Evolutionary conservation across 768 basidiomycete genomes (phyloP).

Genomic region (Strobilomyces confusus): DNA sequence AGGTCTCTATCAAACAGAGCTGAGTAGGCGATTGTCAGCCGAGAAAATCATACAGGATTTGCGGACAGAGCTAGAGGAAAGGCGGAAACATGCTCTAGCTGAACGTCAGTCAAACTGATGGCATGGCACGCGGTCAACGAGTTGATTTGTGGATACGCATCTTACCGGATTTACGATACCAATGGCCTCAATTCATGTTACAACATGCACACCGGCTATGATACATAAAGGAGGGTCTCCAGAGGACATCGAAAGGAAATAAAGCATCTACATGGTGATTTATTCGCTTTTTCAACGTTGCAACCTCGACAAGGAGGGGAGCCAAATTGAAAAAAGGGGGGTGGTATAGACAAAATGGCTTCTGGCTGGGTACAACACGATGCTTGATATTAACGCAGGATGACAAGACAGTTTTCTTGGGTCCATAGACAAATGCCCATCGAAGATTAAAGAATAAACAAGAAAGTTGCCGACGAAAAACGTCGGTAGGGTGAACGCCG

Average conservation of each 20-base stretch:
- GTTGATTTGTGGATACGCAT: background rate
- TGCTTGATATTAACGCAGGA: slow-evolving; percentile 25
- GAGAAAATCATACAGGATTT: slow-evolving; percentile 25
- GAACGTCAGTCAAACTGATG: background rate
- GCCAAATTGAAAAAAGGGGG: slow-evolving; percentile 6
- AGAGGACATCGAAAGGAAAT: slow-evolving; percentile 16
- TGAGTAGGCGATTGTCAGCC: slow-evolving; percentile 28
- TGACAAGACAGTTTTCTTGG: slow-evolving; percentile 16
- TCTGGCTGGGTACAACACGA: slow-evolving; percentile 24
- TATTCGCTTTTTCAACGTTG: slow-evolving; percentile 6
- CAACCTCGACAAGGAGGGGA: background rate
- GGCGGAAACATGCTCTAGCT: background rate
- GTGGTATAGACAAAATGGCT: slow-evolving; percentile 24
- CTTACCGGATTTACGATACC: background rate
- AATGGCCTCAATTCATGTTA: background rate
- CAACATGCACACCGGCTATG: slow-evolving; percentile 9
- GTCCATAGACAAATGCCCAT: slow-evolving; percentile 17
- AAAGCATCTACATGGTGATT: slow-evolving; percentile 19
- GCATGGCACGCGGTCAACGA: background rate
- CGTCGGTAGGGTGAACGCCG: background rate
- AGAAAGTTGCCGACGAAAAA: slow-evolving; percentile 10
- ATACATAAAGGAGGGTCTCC: slow-evolving; percentile 21
- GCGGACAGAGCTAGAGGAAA: slow-evolving; percentile 7
- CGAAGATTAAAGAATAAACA: slow-evolving; percentile 28
- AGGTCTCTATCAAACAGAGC: slow-evolving; percentile 29